A percentile compares a stretch with the other conserved stretches of the same genome.
Evolutionary conservation across 1,284 basidiomycete species (phyloP).

Genomic region (Puccinia triticina): DNA sequence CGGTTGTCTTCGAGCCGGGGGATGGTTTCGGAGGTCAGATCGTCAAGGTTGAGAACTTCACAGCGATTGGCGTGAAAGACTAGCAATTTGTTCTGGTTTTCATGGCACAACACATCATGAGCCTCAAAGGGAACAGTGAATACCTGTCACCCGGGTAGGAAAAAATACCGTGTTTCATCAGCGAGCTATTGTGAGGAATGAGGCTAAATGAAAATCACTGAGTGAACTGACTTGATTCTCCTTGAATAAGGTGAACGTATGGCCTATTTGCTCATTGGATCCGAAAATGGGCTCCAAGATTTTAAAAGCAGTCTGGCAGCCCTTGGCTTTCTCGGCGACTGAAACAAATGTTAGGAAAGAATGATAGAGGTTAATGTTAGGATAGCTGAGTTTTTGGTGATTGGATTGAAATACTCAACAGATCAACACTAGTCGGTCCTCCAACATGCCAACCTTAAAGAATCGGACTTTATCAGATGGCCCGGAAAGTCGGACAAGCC

Average conservation of each 20-base stretch:
- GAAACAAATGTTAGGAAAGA: neutral
- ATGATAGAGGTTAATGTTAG: too few relatives aligned
- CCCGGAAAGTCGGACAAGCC: conserved; percentile 82
- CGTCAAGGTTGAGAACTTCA: conserved; percentile 73
- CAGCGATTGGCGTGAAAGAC: conserved; percentile 32
- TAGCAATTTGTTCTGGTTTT: conserved; percentile 28
- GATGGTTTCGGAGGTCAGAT: conserved; percentile 70
- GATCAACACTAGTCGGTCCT: conserved; percentile 81
- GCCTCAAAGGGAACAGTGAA: conserved; percentile 52
- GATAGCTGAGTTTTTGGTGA: too few relatives aligned
- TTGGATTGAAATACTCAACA: conserved; percentile 31
- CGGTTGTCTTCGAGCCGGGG: conserved; percentile 62
- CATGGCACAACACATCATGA: conserved; percentile 29
- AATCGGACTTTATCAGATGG: conserved; percentile 82
- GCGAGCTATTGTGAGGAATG: neutral
- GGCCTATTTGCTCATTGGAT: neutral
- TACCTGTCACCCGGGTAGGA: neutral
- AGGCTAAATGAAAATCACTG: neutral
- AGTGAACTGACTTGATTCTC: conserved; percentile 24
- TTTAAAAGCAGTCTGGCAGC: conserved; percentile 14
- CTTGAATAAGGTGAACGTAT: neutral
- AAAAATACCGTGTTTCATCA: neutral
- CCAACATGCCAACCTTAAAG: conserved; percentile 85
- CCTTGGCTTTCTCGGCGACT: conserved; percentile 29
- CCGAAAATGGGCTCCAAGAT: conserved; percentile 5